Evolutionary conservation across 768 basidiomycete species (phyloP), one percentile per base, ranked within the genome.

Genomic region (Dendrothele bispora): DNA sequence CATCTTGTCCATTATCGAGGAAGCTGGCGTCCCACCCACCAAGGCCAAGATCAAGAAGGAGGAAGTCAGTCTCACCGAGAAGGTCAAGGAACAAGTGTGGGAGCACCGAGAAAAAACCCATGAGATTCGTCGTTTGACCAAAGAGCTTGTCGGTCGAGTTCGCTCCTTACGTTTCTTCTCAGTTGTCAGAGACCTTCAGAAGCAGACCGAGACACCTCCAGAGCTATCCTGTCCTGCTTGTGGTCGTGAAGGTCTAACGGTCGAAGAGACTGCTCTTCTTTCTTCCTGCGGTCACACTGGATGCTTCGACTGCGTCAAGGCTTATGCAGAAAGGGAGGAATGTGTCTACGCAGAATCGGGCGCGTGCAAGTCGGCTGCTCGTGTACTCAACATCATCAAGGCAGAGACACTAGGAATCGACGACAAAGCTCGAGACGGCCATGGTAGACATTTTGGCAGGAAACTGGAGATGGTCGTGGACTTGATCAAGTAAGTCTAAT

Each of bases 281-380:
- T 95, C 93, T 4, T 92, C 91, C 18, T 98, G 94, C 55, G 94
- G 94, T 7, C 94, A 98, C 62, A 84, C 81, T 59, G 92, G 94
- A 3, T 94, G 91, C 58, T 63, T 80, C 55, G 65, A 73, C 2
- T 94, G 91, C 59, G 88, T 97, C 53, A 77, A 70, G 51, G 67
- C 71, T 15, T 82, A 80, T 35, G 92, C 93, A 2, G 83, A 84
- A 51, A 78, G 74, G 41, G 89, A 93, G 61, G 84, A 87, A 57
- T 97, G 93, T 57, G 83, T 94, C 22, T 84, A 88, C 55, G 80
- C 82, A 20, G 74, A 73, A 4, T 77, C 79, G 3, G 84, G 82
- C 8, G 74, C 75, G 18, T 95, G 93, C 63, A 82, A 78, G 59
- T 90, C 90, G 8, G 84, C 88, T 1, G 91, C 90, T 29, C 79